Evolutionary conservation across 2,329 filamentous ascomycete species (phyloP), one percentile per base, ranked within the genome.

Genomic region (Chrysoporthe cubensis): DNA sequence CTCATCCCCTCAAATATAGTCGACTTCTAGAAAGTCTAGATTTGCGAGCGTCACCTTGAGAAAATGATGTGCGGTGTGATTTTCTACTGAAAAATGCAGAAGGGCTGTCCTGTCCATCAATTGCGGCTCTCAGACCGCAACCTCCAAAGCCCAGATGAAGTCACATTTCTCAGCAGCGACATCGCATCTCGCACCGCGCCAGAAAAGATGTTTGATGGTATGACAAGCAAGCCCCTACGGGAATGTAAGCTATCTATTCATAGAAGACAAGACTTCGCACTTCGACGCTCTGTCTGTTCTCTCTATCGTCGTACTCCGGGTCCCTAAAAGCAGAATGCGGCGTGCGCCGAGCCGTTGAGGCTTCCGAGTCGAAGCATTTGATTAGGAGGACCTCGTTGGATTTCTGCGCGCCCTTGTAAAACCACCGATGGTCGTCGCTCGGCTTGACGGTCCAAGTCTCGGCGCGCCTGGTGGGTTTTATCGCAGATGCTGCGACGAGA

Each of bases 301-400:
- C 52, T 1, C 48, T 87, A 14, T 84, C 86, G 60, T 71, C 71
- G 52, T 74, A 65, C 11, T 58, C 69, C 1, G 69, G 62, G 43
- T 74, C 69, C 1, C 48, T 50, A 40, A 76, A 75, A 0, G 74
- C 71, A 1, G 73, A 72, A 60, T 76, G 74, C 14, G 74, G 74
- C 21, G 71, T 68, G 1, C 74, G 71, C 0, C 73, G 64, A 1
- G 74, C 71, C 79, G 81, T 0, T 7, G 60, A 66, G 32, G 43
- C 26, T 84, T 80, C 32, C 7, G 70, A 85, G 75, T 90, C 88
- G 73, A 85, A 90, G 72, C 85, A 88, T 75, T 89, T 90, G 76
- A 90, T 87, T 62, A 90, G 72, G 1, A 86, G 78, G 4, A 85
- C 84, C 76, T 89, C 81, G 3, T 83, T 79, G 0, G 86, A 85